Evolutionary conservation across 2,329 filamentous ascomycete species (phyloP).

Genomic region (Neospermospora avenae): DNA sequence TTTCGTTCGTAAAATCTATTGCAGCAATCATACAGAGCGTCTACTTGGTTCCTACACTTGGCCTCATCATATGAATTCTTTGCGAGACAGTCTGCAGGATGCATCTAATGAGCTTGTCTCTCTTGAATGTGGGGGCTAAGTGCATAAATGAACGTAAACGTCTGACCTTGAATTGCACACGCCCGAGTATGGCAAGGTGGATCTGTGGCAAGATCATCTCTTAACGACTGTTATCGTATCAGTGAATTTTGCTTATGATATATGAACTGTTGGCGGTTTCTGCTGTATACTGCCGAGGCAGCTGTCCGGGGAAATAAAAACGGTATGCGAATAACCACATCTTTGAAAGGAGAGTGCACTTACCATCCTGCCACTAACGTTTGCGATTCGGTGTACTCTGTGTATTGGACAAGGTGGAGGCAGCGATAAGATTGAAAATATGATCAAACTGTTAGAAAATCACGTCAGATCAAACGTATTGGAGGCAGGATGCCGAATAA

Average conservation of each 20-base stretch:
- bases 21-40: constrained; percentile 92
- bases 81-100: constrained; percentile 67
- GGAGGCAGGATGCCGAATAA: too few relatives aligned
- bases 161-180: constrained; percentile 86
- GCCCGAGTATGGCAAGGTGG: constrained; percentile 85
- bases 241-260: constrained; percentile 1
- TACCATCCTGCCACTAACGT: too few relatives aligned
- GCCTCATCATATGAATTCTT: constrained; percentile 84
- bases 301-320: not conserved
- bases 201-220: constrained; percentile 68
- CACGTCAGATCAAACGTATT: too few relatives aligned
- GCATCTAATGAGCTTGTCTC: constrained; percentile 5
- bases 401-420: too few relatives aligned
- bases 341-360: too few relatives aligned
- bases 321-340: not conserved
- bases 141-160: not conserved
- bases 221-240: constrained; percentile 43
- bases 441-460: too few relatives aligned
- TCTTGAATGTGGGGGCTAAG: not conserved
- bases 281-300: not conserved
- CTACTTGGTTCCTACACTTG: constrained; percentile 73
- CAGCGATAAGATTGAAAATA: too few relatives aligned
- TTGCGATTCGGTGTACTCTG: too few relatives aligned
- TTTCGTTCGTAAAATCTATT: constrained; percentile 78
- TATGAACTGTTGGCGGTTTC: not conserved